phyloP scores from a whole-genome alignment of 2,329 filamentous ascomycete genomes.

The Pyricularia grisea region DNA sequence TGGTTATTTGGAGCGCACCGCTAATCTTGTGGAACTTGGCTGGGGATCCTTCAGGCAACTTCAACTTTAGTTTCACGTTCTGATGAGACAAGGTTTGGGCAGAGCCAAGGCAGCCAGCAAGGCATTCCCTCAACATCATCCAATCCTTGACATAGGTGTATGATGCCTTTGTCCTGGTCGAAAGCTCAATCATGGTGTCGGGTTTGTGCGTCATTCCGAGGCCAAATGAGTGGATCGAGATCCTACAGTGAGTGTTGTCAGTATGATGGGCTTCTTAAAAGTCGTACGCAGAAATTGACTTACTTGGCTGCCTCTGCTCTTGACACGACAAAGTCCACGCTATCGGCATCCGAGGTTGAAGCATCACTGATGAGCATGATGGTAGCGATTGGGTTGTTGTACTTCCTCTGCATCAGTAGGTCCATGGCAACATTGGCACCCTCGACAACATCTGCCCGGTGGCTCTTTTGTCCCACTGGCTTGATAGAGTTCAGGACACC shows the following conservation, averaged over 20 bases:
- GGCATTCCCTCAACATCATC: slow-evolving; percentile 98
- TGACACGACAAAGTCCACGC: slow-evolving; percentile 95
- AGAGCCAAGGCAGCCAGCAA: slow-evolving; percentile 84
- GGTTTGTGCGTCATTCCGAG: slow-evolving; percentile 96
- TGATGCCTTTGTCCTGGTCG: slow-evolving; percentile 87
- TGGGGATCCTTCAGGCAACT: slow-evolving; percentile 88
- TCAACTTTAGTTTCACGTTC: slow-evolving; percentile 92
- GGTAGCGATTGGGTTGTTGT: slow-evolving; percentile 87
- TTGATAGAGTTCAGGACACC: slow-evolving; percentile 80
- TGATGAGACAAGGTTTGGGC: slow-evolving; percentile 95
- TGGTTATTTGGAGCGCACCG: slow-evolving; percentile 90
- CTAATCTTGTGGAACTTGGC: slow-evolving; percentile 99
- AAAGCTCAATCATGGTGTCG: slow-evolving; percentile 97
- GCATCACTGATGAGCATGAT: slow-evolving; percentile 97
- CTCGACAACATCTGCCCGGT: slow-evolving; percentile 92
- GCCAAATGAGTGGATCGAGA: slow-evolving; percentile 93
- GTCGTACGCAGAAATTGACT: slow-evolving; percentile 24
- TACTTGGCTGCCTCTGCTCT: slow-evolving; percentile 94
- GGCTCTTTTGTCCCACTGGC: slow-evolving; percentile 91
- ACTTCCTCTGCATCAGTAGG: slow-evolving; percentile 92
- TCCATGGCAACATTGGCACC: slow-evolving; percentile 98
- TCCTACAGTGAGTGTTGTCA: slow-evolving; percentile 39
- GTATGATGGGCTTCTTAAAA: slow-evolving; percentile 1
- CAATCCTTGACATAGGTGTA: slow-evolving; percentile 99
- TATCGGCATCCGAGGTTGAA: slow-evolving; percentile 86